Percentiles rank a stretch among this genome's conserved stretches.
Conservation (phyloP, 2,329 filamentous ascomycete genomes). For the Pyrenophora seminiperda region DNA sequence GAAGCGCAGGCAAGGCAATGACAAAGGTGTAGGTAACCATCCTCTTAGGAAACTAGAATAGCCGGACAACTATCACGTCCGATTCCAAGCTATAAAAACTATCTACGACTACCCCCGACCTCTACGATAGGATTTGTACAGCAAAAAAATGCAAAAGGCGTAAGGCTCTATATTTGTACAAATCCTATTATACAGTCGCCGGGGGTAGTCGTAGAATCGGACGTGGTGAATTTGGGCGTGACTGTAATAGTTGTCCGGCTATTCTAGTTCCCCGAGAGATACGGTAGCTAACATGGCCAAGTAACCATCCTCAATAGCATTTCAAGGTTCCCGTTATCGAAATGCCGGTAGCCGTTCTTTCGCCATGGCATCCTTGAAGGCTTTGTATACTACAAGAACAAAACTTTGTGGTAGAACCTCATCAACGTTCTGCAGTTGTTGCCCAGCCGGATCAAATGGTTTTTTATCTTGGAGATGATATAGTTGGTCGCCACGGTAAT, state of each 20-base stretch:
- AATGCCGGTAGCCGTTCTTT: constrained; percentile 16
- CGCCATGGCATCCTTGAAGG: constrained; percentile 12
- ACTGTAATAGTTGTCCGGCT: constrained; percentile 18
- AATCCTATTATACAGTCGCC: constrained; percentile 13
- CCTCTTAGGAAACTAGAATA: too few relatives aligned
- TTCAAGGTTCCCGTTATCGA: background rate
- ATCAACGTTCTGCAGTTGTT: background rate
- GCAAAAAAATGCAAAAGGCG: too few relatives aligned
- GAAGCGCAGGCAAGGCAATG: too few relatives aligned
- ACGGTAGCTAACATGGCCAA: constrained; percentile 16
- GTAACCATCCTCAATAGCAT: background rate
- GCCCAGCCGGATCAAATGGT: constrained; percentile 11
- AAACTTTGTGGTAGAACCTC: background rate
- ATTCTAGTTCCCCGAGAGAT: too few relatives aligned
- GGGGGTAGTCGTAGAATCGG: constrained; percentile 7
- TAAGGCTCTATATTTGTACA: too few relatives aligned
- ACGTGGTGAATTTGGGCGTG: constrained; percentile 18
- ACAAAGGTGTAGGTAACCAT: too few relatives aligned
- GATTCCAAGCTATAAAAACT: too few relatives aligned
- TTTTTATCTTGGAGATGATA: background rate
- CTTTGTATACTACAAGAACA: background rate
- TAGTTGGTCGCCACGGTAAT: background rate
- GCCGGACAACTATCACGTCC: too few relatives aligned
- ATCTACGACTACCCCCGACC: too few relatives aligned
- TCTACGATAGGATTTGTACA: too few relatives aligned